Base-by-base conservation (phyloP, 345 rosid species). In the Brassica incana region DNA sequence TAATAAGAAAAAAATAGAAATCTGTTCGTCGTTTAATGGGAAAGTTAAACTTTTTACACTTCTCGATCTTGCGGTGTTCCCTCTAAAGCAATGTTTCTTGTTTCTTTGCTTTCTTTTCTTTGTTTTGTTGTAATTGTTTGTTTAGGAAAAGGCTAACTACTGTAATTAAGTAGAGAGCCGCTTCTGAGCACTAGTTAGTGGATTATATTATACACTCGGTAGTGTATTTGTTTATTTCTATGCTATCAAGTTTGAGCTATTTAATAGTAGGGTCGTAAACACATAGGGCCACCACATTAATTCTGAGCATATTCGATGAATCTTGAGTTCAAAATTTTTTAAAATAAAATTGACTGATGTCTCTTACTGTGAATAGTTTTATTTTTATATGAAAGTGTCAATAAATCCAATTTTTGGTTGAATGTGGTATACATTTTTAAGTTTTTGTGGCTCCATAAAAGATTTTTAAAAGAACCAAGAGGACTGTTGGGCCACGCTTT, bases 11-110 rank as follows among this genome's bases (percentile, higher is more conserved):
- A 3, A 78, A 30, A 3, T 36, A n/a, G 50, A 67, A 43, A 45
- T 72, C 2, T 66, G 69, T 68, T 80, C 85, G 84, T 83, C 83
- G 84, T 73, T 77, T 85, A 69, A 50, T 75, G 85, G 50, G 52
- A 74, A 73, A 75, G 74, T 67, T 27, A 18, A 11, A 71, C 65
- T 69, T 66, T 74, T 79, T 65, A 63, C 10, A 65, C 61, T 16
- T 52, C 50, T 73, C 74, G 82, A 79, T 73, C 33, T 66, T 75
- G 65, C 58, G 40, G n/a, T 77, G 72, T 78, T 82, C 72, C 75
- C 84, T 72, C 78, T 27, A 72, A 81, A 81, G 81, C 78, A 48
- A 81, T 65, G 80, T 72, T 81, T 66, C 56, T 67, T 80, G 76
- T 58, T 74, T 80, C 71, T 61, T 65, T 74, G 69, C 71, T 61